Evolutionary conservation across 306 rosid genomes (phyloP).

Genomic region (Vigna reflexopilosa): DNA sequence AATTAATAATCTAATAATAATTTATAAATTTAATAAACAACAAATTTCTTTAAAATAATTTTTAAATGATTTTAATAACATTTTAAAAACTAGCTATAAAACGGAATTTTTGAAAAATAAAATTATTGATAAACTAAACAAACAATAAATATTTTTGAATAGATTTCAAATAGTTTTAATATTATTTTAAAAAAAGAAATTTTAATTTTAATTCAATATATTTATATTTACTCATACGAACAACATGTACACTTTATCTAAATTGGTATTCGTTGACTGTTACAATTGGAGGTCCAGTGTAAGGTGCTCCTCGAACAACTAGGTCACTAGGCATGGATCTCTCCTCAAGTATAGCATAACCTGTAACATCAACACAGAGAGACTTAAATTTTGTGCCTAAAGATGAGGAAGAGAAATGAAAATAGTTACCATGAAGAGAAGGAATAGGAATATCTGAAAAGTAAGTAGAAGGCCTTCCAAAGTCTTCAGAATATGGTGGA

Average conservation of each 20-base stretch:
- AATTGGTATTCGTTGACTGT: background rate
- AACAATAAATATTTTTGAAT: too few relatives aligned
- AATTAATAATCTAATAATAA: too few relatives aligned
- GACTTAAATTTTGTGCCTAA: background rate
- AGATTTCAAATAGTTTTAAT: too few relatives aligned
- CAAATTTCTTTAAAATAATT: too few relatives aligned
- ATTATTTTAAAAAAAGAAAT: too few relatives aligned
- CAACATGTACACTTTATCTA: background rate
- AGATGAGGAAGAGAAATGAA: slow-evolving; percentile 4
- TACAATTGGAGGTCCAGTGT: slow-evolving; percentile 58
- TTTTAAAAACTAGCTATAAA: too few relatives aligned
- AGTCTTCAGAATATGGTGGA: slow-evolving; percentile 69
- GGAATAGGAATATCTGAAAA: slow-evolving; percentile 57
- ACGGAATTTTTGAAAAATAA: too few relatives aligned
- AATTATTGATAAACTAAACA: too few relatives aligned
- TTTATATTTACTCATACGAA: too few relatives aligned
- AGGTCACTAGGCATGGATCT: slow-evolving; percentile 58
- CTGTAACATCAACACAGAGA: slow-evolving; percentile 36
- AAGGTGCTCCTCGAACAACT: slow-evolving; percentile 62
- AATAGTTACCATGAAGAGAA: slow-evolving; percentile 60
- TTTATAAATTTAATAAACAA: too few relatives aligned
- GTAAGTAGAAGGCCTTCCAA: slow-evolving; percentile 71
- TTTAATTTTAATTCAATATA: too few relatives aligned
- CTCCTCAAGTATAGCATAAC: slow-evolving; percentile 68
- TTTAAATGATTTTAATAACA: too few relatives aligned